Conservation (phyloP, 495 filamentous ascomycete genomes). For the Penicillium herquei region DNA sequence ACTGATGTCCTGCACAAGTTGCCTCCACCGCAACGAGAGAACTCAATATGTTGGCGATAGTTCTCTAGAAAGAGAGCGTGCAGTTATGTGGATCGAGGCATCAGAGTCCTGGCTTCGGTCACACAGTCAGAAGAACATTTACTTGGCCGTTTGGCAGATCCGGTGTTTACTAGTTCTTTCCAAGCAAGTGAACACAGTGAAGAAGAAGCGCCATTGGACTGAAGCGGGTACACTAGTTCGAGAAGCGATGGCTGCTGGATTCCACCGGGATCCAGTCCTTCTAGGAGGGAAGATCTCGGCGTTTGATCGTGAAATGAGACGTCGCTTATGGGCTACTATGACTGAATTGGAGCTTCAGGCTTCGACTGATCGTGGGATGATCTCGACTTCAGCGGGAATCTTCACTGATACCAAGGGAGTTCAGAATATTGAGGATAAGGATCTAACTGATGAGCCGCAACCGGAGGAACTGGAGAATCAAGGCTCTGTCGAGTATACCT, state of each 20-base stretch:
- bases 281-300: constrained; percentile 21
- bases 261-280: constrained; percentile 56
- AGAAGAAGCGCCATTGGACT: constrained; percentile 53
- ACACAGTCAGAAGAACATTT: constrained; percentile 46
- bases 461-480: constrained; percentile 15
- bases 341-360: constrained; percentile 53
- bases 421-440: constrained; percentile 47
- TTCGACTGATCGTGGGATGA: constrained; percentile 53
- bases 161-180: constrained; percentile 49
- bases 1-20: constrained; percentile 32
- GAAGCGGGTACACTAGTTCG: constrained; percentile 47
- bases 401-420: constrained; percentile 51
- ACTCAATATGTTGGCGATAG: constrained; percentile 41
- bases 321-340: constrained; percentile 58
- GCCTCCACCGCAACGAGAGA: constrained; percentile 31
- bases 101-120: constrained; percentile 33
- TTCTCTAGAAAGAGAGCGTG: constrained; percentile 34
- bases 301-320: constrained; percentile 51
- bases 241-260: constrained; percentile 49
- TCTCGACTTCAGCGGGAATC: constrained; percentile 45
- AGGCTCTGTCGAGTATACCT: constrained; percentile 28
- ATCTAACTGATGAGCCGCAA: constrained; percentile 3
- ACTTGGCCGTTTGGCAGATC: constrained; percentile 46
- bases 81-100: constrained; percentile 33
- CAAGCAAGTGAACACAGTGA: constrained; percentile 47